Evolutionary conservation across 192 early-diverging fungal genomes (phyloP).

Genomic region (Phlyctochytrium arcticum): DNA sequence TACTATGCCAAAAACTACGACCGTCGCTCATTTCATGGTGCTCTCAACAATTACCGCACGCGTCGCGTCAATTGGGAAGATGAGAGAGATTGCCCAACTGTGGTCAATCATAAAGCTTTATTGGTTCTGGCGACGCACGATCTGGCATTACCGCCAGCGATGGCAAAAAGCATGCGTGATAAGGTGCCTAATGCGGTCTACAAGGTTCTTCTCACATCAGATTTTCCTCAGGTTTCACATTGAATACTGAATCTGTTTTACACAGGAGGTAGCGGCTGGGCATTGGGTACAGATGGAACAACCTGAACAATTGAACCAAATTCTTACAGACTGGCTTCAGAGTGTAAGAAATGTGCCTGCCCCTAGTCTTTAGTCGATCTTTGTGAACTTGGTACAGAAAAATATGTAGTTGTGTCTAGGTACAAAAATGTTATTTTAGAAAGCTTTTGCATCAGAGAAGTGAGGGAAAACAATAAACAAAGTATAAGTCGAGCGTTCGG

Average conservation of each 20-base stretch:
- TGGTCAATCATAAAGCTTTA: background rate
- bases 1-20: constrained; percentile 49
- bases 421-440: too few species aligned
- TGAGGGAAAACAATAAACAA: too few species aligned
- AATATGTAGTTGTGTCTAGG: too few species aligned
- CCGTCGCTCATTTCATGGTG: constrained; percentile 45
- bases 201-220: background rate
- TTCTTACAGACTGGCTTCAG: constrained; percentile 21
- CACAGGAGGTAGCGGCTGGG: constrained; percentile 3
- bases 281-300: constrained; percentile 29
- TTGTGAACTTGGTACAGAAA: too few species aligned
- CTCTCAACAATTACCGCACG: constrained; percentile 54
- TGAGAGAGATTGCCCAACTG: constrained; percentile 6
- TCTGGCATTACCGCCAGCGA: background rate
- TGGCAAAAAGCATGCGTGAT: constrained; percentile 13
- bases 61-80: constrained; percentile 31
- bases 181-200: background rate
- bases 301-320: constrained; percentile 8
- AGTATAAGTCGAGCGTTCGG: too few species aligned
- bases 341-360: too few species aligned
- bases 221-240: background rate
- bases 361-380: too few species aligned
- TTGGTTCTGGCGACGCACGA: constrained; percentile 1
- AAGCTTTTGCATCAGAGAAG: too few species aligned
- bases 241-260: background rate